phyloP scores from a whole-genome alignment of 352 stramenopile species.

The Pythium rishiriense region DNA sequence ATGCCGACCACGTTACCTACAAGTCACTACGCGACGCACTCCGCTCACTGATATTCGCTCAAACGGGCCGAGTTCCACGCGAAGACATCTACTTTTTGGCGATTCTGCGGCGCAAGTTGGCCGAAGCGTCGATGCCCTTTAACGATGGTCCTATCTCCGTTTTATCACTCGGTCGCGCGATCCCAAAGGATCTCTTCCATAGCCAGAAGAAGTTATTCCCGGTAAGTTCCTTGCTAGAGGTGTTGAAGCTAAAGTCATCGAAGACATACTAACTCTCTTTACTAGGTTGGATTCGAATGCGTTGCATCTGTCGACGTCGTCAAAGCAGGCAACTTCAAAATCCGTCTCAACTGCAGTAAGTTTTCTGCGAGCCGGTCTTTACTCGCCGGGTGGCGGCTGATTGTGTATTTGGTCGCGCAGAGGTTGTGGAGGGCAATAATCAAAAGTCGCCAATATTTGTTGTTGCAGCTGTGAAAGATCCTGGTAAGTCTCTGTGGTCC shows the following conservation, averaged over 20 bases:
- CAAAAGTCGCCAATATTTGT: conserved; percentile 82
- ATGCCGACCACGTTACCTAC: conserved; percentile 44
- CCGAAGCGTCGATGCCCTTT: conserved; percentile 52
- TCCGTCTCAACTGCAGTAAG: conserved; percentile 29
- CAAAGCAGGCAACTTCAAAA: conserved; percentile 15
- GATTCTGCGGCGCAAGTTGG: conserved; percentile 58
- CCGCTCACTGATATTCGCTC: conserved; percentile 36
- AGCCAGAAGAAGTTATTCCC: conserved; percentile 80
- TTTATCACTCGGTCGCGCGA: conserved; percentile 40
- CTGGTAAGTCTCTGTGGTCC: conserved; percentile 32
- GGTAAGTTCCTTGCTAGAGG: conserved; percentile 25
- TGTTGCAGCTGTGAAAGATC: conserved; percentile 55
- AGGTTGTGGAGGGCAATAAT: conserved; percentile 76
- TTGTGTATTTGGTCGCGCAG: conserved; percentile 26
- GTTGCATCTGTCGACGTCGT: conserved; percentile 18
- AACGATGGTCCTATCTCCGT: conserved; percentile 72
- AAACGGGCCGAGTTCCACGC: conserved; percentile 42
- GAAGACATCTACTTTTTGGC: conserved; percentile 79
- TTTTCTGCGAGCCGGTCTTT: neutral
- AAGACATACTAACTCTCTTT: neutral
- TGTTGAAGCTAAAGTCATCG: neutral
- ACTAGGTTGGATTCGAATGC: conserved; percentile 23
- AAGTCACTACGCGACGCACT: conserved; percentile 51
- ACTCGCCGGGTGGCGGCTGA: neutral
- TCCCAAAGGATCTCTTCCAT: conserved; percentile 69